These are phyloP conservation scores for Backusella liffmaniae DNA, from an alignment of 192 early-diverging fungal species.

Conservation along the genomic window DNA sequence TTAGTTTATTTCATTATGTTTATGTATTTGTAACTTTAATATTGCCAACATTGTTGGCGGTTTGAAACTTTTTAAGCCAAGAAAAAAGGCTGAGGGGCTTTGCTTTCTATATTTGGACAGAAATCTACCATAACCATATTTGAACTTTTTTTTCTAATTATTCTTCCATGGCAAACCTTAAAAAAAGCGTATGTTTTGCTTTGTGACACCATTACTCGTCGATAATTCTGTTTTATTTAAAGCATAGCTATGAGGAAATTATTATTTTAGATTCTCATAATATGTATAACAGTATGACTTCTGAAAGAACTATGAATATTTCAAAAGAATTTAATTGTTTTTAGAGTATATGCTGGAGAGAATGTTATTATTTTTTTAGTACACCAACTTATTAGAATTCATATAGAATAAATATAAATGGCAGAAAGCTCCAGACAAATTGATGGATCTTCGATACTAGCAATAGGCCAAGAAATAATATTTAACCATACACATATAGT, in stretches of 20 bases:
- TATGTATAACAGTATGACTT: too few species aligned
- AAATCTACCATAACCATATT: not conserved
- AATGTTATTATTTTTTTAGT: not conserved
- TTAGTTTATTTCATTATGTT: not conserved
- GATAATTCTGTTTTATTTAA: not conserved
- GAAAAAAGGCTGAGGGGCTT: conserved; percentile 4
- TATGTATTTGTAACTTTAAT: not conserved
- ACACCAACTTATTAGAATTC: too few species aligned
- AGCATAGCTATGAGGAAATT: not conserved
- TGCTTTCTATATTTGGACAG: not conserved
- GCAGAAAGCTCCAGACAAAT: not conserved
- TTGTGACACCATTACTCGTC: not conserved
- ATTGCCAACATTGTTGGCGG: not conserved
- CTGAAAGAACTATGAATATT: not conserved
- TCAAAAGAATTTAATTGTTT: not conserved
- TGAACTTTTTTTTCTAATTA: not conserved
- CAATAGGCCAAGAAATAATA: not conserved
- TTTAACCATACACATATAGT: not conserved
- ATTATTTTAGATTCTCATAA: not conserved
- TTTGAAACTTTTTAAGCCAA: conserved; percentile 5
- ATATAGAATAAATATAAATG: not conserved
- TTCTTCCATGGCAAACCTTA: not conserved
- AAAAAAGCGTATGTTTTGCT: not conserved
- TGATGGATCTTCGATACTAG: not conserved
- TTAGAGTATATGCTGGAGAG: not conserved